phyloP scores from a whole-genome alignment of 1,284 basidiomycete species.

The Trichosporon faecale region DNA sequence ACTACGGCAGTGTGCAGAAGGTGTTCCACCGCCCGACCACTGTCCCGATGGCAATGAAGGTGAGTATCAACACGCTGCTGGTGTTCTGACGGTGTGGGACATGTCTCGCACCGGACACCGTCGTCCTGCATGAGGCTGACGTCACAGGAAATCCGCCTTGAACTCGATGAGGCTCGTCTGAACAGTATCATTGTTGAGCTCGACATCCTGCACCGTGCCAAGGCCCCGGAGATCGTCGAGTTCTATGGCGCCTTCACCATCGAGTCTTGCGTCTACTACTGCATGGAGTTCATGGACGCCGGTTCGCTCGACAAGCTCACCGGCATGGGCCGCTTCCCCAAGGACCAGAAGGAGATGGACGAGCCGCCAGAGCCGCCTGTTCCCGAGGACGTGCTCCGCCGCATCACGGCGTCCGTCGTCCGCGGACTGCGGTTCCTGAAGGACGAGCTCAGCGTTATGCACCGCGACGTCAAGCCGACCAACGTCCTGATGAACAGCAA shows the following conservation, averaged over 20 bases:
- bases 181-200: constrained; percentile 98
- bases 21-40: constrained; percentile 92
- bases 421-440: constrained; percentile 93
- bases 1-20: constrained; percentile 96
- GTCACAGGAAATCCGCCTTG: constrained; percentile 89
- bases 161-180: constrained; percentile 89
- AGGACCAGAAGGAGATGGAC: background rate
- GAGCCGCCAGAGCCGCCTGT: constrained; percentile 50
- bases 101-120: background rate
- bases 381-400: constrained; percentile 79
- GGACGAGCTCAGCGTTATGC: constrained; percentile 94
- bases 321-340: constrained; percentile 46
- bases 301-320: constrained; percentile 86
- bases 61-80: constrained; percentile 44
- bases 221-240: constrained; percentile 88
- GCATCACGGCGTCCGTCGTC: constrained; percentile 79
- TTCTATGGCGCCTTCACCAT: constrained; percentile 99
- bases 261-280: constrained; percentile 97
- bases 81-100: background rate
- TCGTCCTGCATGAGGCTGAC: constrained; percentile 9
- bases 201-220: constrained; percentile 91
- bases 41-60: constrained; percentile 99
- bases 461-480: constrained; percentile 91
- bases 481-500: constrained; percentile 88
- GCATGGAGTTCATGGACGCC: constrained; percentile 99